Percentiles rank a stretch among this genome's conserved stretches.
These are phyloP conservation scores for Acanthamoeba sp. DNA, from an alignment of 208 protist genomes.

Conservation along the genomic window DNA sequence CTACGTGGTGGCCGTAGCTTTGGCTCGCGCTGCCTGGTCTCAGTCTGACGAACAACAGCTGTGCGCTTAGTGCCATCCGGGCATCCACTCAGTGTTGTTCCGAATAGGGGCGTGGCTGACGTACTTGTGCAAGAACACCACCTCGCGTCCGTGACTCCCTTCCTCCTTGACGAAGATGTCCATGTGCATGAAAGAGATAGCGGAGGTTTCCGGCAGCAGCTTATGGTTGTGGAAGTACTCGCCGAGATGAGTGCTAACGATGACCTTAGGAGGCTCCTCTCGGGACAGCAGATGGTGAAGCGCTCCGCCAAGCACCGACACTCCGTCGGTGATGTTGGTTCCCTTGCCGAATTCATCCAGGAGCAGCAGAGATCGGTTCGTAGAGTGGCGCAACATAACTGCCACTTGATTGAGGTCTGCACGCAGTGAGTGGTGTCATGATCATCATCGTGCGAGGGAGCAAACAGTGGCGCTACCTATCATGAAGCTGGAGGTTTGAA, in stretches of 20 bases:
- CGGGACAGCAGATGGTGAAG: not conserved
- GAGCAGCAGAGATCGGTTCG: constrained; percentile 90
- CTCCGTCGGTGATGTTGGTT: constrained; percentile 69
- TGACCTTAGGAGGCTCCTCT: not conserved
- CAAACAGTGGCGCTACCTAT: constrained; percentile 18
- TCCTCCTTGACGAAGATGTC: constrained; percentile 57
- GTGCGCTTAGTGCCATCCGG: too few relatives aligned
- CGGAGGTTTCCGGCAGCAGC: not conserved
- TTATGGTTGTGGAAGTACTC: constrained; percentile 17
- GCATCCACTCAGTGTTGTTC: too few relatives aligned
- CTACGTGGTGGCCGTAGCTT: constrained; percentile 45
- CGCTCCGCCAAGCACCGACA: constrained; percentile 10
- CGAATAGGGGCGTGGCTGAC: not conserved
- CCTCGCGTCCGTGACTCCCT: not conserved
- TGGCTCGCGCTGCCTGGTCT: not conserved
- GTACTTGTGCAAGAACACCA: constrained; percentile 69
- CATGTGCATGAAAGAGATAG: constrained; percentile 48
- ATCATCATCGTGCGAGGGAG: not conserved
- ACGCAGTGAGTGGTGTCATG: not conserved
- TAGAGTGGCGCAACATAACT: constrained; percentile 81
- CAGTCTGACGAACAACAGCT: not conserved
- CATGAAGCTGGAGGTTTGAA: constrained; percentile 62
- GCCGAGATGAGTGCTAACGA: constrained; percentile 57
- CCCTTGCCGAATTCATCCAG: constrained; percentile 96
- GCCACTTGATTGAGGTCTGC: constrained; percentile 82